Percentiles rank a stretch among this genome's conserved stretches.
phyloP scores from a whole-genome alignment of 768 basidiomycete genomes.

The Austroboletus eburneus region DNA sequence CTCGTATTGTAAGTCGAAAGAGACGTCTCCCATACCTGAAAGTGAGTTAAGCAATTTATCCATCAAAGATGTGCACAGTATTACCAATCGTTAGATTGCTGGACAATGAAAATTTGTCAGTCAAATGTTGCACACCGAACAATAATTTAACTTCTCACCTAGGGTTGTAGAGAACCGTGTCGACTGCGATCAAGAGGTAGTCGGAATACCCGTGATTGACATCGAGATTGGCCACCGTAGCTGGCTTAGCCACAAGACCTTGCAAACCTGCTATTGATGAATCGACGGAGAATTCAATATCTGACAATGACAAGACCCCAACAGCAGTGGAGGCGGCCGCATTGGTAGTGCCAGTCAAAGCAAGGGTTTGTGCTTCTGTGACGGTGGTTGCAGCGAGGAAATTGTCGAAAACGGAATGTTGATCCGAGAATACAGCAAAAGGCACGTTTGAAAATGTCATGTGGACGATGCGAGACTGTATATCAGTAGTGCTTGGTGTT shows the following conservation, averaged over 20 bases:
- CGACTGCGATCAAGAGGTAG: constrained; percentile 63
- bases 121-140: constrained; percentile 1
- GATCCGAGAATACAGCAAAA: constrained; percentile 48
- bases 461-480: constrained; percentile 56
- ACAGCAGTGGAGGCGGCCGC: constrained; percentile 62
- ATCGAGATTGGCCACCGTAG: constrained; percentile 53
- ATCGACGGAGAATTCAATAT: constrained; percentile 56
- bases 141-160: constrained; percentile 35
- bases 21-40: constrained; percentile 58
- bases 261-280: constrained; percentile 60
- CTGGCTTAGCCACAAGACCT: constrained; percentile 56
- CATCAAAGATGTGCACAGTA: background rate
- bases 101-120: background rate
- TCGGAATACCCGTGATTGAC: constrained; percentile 64
- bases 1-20: constrained; percentile 57
- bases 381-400: constrained; percentile 62
- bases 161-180: constrained; percentile 60
- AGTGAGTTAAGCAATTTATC: constrained; percentile 37
- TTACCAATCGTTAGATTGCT: constrained; percentile 39
- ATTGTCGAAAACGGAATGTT: constrained; percentile 49
- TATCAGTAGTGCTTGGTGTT: constrained; percentile 54
- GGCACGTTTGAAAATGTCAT: constrained; percentile 57
- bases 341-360: constrained; percentile 51
- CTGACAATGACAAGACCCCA: constrained; percentile 53
- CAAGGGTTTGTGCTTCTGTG: constrained; percentile 41